Evolutionary conservation across 257 asterid genomes (phyloP).

Genomic region (Penstemon newberryi): DNA sequence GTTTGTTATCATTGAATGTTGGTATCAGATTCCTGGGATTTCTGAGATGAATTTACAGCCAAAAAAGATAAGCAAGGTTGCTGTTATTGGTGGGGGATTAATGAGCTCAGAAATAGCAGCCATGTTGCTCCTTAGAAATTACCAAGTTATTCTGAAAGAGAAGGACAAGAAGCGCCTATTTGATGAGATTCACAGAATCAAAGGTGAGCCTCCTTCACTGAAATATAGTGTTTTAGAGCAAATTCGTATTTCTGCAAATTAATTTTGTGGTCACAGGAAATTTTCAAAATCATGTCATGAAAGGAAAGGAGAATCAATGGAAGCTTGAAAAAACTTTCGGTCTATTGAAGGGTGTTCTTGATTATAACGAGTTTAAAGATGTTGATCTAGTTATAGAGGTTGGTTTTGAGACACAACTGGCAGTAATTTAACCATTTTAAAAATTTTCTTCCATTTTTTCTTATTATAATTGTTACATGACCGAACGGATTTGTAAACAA

Average conservation of each 20-base stretch:
- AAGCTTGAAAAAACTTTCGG: slow-evolving; percentile 31
- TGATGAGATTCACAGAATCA: slow-evolving; percentile 28
- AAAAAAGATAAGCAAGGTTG: slow-evolving; percentile 48
- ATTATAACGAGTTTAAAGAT: slow-evolving; percentile 40
- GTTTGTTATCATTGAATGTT: slow-evolving; percentile 19
- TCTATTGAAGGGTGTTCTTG: slow-evolving; percentile 46
- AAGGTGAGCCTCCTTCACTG: slow-evolving; percentile 29
- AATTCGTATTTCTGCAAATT: slow-evolving; percentile 1
- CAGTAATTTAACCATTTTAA: not conserved
- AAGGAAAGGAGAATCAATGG: slow-evolving; percentile 34
- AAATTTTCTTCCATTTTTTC: slow-evolving; percentile 4
- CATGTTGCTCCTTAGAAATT: slow-evolving; percentile 37
- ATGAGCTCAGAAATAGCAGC: slow-evolving; percentile 49
- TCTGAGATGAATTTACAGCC: slow-evolving; percentile 45
- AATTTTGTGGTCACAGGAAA: slow-evolving; percentile 33
- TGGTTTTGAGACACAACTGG: not conserved
- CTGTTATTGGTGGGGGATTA: slow-evolving; percentile 53
- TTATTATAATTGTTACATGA: not conserved
- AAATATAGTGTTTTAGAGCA: slow-evolving; percentile 4
- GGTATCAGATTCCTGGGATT: slow-evolving; percentile 48
- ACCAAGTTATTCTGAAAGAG: slow-evolving; percentile 48
- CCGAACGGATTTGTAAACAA: not conserved
- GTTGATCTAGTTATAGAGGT: slow-evolving; percentile 67
- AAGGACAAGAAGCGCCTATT: slow-evolving; percentile 33
- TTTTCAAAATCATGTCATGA: slow-evolving; percentile 38